Percentiles rank a stretch among this genome's conserved stretches.
Conservation (phyloP, 805 yeast genomes). For the Candida argentea region DNA sequence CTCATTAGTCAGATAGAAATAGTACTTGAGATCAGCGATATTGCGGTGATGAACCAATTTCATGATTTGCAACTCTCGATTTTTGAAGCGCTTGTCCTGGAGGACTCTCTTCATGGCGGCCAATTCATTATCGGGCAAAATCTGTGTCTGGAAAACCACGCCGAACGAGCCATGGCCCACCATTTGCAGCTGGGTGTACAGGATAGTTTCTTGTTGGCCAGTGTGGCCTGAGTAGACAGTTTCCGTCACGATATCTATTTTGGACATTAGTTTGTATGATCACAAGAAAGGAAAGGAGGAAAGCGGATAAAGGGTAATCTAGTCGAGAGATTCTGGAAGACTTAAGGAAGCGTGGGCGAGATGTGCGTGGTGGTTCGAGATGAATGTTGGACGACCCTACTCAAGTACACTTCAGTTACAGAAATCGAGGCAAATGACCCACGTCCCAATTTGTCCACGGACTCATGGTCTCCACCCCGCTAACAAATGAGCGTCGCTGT, state of each 20-base stretch:
- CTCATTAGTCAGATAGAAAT: conserved; percentile 67
- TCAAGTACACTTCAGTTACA: no score
- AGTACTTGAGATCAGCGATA: conserved; percentile 80
- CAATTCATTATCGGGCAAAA: conserved; percentile 61
- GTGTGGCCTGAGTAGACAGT: conserved; percentile 64
- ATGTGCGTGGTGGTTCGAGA: neutral
- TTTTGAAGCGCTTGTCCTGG: conserved; percentile 89
- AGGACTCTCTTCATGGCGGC: conserved; percentile 95
- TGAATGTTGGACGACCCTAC: no score
- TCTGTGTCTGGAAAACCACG: conserved; percentile 82
- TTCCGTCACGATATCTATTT: conserved; percentile 44
- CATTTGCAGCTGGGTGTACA: conserved; percentile 76
- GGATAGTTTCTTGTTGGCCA: conserved; percentile 50
- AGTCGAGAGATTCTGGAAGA: neutral
- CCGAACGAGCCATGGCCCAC: conserved; percentile 99
- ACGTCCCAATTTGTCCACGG: no score
- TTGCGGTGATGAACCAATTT: conserved; percentile 77
- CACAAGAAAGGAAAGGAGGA: no score
- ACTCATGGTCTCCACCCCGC: no score
- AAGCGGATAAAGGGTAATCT: conserved; percentile 1
- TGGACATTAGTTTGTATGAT: no score
- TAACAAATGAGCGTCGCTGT: no score
- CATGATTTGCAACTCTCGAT: conserved; percentile 94
- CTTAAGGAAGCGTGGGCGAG: conserved; percentile 1
- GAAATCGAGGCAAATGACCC: no score